Evolutionary conservation across 2,329 filamentous ascomycete genomes (phyloP).

Genomic region (Calonectria henricotiae): DNA sequence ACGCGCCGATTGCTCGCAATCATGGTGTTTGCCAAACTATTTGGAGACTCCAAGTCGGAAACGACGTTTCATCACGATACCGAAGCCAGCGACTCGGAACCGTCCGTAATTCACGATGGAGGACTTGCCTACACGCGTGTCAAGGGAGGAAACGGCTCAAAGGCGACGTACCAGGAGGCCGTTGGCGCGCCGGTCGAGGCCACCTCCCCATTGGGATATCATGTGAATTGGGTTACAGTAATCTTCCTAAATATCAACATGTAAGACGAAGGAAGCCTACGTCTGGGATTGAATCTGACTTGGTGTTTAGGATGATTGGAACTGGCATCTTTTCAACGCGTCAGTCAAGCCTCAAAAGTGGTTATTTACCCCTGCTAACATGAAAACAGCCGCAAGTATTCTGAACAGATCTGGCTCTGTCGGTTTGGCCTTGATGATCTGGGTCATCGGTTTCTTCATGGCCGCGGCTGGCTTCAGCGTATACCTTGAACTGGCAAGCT

Average conservation of each 20-base stretch:
- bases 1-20: not conserved
- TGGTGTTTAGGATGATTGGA: slow-evolving; percentile 67
- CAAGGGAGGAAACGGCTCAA: slow-evolving; percentile 65
- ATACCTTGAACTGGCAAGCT: slow-evolving; percentile 77
- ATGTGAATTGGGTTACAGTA: slow-evolving; percentile 70
- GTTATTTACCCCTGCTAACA: not conserved
- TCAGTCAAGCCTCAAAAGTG: slow-evolving; percentile 55
- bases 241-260: slow-evolving; percentile 74
- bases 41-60: slow-evolving; percentile 16
- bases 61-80: slow-evolving; percentile 2
- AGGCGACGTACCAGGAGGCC: slow-evolving; percentile 72
- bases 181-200: slow-evolving; percentile 74
- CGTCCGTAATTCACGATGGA: slow-evolving; percentile 32
- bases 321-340: slow-evolving; percentile 77
- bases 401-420: slow-evolving; percentile 74
- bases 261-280: slow-evolving; percentile 10
- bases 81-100: slow-evolving; percentile 17
- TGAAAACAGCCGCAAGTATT: slow-evolving; percentile 68
- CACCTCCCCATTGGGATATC: slow-evolving; percentile 72
- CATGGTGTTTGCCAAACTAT: slow-evolving; percentile 22
- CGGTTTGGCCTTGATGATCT: slow-evolving; percentile 76
- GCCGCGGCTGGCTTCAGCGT: slow-evolving; percentile 70
- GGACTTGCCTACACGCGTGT: slow-evolving; percentile 37
- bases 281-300: not conserved
- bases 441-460: slow-evolving; percentile 75